These are phyloP conservation scores for Dendrostoma leiphaemia DNA, from an alignment of 2,329 filamentous ascomycete species.

Conservation along the genomic window DNA sequence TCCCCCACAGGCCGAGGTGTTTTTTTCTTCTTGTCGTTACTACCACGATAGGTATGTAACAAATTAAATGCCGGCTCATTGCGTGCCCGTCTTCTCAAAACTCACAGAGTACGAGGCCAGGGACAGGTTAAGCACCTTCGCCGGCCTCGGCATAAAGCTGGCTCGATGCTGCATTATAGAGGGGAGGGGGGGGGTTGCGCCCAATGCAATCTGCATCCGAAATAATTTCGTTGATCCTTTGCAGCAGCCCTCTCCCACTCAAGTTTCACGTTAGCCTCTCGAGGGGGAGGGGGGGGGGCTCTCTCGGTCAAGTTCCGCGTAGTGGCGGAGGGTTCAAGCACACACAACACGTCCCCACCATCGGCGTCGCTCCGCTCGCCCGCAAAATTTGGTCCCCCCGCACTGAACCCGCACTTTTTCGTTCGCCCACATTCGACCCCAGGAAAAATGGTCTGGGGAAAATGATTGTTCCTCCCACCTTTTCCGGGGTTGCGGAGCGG, in stretches of 20 bases:
- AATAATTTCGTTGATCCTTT: not conserved
- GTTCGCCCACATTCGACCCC: not conserved
- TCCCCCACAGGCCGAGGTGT: too few species aligned
- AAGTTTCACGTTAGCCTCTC: not conserved
- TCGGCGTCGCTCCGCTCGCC: not conserved
- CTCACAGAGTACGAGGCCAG: too few species aligned
- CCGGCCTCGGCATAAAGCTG: too few species aligned
- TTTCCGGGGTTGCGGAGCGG: slow-evolving; percentile 4
- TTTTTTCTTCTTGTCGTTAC: too few species aligned
- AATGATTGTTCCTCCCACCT: not conserved
- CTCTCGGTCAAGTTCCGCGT: not conserved
- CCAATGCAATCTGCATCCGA: not conserved
- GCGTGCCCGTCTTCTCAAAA: too few species aligned
- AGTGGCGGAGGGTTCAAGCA: not conserved
- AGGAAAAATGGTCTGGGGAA: slow-evolving; percentile 2
- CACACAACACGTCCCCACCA: not conserved
- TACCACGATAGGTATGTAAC: too few species aligned
- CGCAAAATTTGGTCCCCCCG: not conserved
- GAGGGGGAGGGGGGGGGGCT: too few species aligned
- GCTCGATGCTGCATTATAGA: too few species aligned
- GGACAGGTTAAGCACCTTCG: too few species aligned
- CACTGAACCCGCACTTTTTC: not conserved
- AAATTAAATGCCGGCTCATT: too few species aligned
- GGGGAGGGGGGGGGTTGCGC: too few species aligned
- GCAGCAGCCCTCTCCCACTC: not conserved